A percentile compares a stretch with the other conserved stretches of the same genome.
Conservation (phyloP, 2,329 filamentous ascomycete species). For the Nothopassalora personata region DNA sequence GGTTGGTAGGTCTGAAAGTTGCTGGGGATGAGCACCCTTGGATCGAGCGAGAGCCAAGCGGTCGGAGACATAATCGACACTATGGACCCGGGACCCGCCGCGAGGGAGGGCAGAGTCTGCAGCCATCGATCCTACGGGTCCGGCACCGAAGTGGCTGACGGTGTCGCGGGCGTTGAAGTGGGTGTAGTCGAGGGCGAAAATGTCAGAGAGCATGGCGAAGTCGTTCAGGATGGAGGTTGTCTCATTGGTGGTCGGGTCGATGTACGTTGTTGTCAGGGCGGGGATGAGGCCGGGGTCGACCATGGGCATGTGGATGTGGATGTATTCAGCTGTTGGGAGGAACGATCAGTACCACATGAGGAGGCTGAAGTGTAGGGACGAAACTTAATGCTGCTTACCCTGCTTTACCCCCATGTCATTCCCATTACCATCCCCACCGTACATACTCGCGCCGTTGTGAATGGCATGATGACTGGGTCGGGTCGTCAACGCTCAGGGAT, state of each 20-base stretch:
- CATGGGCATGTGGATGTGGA: too few species aligned
- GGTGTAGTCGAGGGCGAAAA: constrained; percentile 1
- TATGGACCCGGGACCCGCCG: constrained; percentile 56
- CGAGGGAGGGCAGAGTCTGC: constrained; percentile 57
- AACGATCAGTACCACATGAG: background rate
- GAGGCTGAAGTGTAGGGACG: background rate
- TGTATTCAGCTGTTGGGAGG: background rate
- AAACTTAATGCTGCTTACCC: background rate
- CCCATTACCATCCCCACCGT: constrained; percentile 4
- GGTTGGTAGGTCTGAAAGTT: constrained; percentile 56
- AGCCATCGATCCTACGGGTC: constrained; percentile 46
- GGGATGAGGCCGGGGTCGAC: too few species aligned
- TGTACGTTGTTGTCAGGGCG: background rate
- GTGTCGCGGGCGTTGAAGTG: background rate
- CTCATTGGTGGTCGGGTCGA: background rate
- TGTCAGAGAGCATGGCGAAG: constrained; percentile 2
- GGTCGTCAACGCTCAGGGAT: background rate
- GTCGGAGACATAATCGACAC: constrained; percentile 58
- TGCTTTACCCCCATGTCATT: background rate
- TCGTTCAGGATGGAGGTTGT: background rate
- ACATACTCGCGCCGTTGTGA: background rate
- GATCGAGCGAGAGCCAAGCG: constrained; percentile 55
- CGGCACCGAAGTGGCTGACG: constrained; percentile 7
- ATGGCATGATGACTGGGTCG: background rate
- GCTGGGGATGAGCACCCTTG: constrained; percentile 56